Percentiles rank a stretch among this genome's conserved stretches.
phyloP scores from a whole-genome alignment of 352 stramenopile species.

The Pythium brachiatum region DNA sequence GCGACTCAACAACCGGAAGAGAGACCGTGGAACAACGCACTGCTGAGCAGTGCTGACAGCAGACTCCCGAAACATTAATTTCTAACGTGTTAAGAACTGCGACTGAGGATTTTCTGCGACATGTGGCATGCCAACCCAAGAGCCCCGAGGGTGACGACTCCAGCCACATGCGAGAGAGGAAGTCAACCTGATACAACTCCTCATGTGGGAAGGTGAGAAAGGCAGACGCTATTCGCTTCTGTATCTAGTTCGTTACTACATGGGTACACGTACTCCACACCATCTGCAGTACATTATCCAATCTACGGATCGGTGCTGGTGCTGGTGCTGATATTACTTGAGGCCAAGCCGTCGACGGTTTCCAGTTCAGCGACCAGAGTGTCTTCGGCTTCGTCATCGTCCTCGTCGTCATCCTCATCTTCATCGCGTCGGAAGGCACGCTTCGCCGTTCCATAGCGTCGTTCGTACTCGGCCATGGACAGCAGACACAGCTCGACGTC shows the following conservation, averaged over 20 bases:
- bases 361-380: background rate
- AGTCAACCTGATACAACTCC: background rate
- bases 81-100: slow-evolving; percentile 10
- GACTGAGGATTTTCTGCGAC: slow-evolving; percentile 10
- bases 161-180: background rate
- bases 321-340: too few species aligned
- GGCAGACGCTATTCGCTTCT: background rate
- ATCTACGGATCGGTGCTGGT: background rate
- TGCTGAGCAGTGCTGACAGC: too few species aligned
- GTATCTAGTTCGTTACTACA: background rate
- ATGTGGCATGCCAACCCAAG: background rate
- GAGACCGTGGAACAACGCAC: background rate
- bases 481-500: slow-evolving; percentile 81
- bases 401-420: slow-evolving; percentile 16
- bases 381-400: background rate
- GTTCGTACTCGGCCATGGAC: slow-evolving; percentile 68
- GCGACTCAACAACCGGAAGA: slow-evolving; percentile 6
- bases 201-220: background rate
- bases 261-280: too few species aligned
- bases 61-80: slow-evolving; percentile 6
- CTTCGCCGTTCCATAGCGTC: slow-evolving; percentile 48
- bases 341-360: background rate
- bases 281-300: background rate
- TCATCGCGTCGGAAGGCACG: slow-evolving; percentile 20
- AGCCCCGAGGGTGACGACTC: too few species aligned